Base-by-base conservation (phyloP, 2,329 filamentous ascomycete species). In the Didymella glomerata region DNA sequence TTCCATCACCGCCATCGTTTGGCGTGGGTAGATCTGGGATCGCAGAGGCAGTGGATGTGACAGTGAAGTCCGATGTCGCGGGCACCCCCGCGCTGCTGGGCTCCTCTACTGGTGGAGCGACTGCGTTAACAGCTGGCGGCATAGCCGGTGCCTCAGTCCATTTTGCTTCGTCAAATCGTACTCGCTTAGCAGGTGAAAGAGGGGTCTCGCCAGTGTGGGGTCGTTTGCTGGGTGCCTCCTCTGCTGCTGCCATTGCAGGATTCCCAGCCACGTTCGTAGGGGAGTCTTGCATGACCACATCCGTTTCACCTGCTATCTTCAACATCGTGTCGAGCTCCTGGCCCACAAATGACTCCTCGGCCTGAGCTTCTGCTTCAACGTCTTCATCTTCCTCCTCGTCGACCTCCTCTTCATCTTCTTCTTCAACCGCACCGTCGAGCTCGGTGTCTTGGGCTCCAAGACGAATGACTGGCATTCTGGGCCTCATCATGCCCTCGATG, bases 401-500 rank as follows among this genome's bases (percentile, higher is more conserved):
- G 27, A 65, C 65, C 18, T 64, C 64, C 1, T 60, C 62, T 3
- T 70, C 73, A 7, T 66, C 70, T 6, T 68, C 68, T 16, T 73
- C 67, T 1, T 71, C 68, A 4, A 63, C 54, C 1, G 68, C 69
- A 13, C 67, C 72, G 5, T 67, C 62, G n/a, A 61, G 48, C 4
- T 70, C 70, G 3, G 52, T 38, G 24, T 69, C 67, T 11, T 68
- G 65, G 2, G 38, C 46, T 14, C 69, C 68, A 25, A 69, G 57
- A 18, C 70, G 72, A 22, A 82, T 77, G 1, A 78, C 74, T 0
- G 82, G 81, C 76, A 83, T 77, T 18, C 82, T 71, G 5, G 82
- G 82, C 59, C 80, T 68, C 22, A 92, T 81, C 55, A 97, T 75
- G 10, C 90, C 84, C 76, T 97, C 93, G 1, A 95, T 86, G 16